These are phyloP conservation scores for Tetrahymena elliotti DNA, from an alignment of 73 alveolate species.

Conservation along the genomic window DNA sequence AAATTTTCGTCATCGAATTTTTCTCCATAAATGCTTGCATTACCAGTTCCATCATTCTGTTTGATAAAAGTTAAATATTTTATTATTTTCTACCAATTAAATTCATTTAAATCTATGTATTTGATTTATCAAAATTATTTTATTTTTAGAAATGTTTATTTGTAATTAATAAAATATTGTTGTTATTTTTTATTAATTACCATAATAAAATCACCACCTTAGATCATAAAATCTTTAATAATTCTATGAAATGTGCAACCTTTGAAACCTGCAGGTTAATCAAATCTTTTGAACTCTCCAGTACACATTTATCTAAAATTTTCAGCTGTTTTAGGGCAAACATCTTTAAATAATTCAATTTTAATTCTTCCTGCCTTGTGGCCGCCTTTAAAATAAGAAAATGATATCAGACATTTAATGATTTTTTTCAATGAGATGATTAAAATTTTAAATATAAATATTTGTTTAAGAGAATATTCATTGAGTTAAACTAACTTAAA, in stretches of 20 bases:
- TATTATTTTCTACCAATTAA: background rate
- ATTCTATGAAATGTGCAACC: constrained; percentile 73
- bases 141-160: too few relatives aligned
- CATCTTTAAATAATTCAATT: constrained; percentile 76
- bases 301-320: constrained; percentile 83
- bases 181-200: background rate
- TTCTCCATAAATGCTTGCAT: constrained; percentile 33
- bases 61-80: background rate
- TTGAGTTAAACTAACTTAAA: too few relatives aligned
- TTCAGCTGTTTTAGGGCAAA: constrained; percentile 87
- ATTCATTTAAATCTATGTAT: too few relatives aligned
- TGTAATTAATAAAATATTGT: too few relatives aligned
- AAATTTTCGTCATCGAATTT: constrained; percentile 46
- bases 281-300: constrained; percentile 56
- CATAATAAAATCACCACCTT: constrained; percentile 46
- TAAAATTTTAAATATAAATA: too few relatives aligned
- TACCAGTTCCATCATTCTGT: constrained; percentile 46
- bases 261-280: constrained; percentile 71
- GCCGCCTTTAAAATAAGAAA: constrained; percentile 37
- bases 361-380: constrained; percentile 60
- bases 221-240: constrained; percentile 66
- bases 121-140: too few relatives aligned
- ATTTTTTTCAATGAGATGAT: too few relatives aligned
- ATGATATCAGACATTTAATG: background rate
- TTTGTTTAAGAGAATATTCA: background rate